Base-by-base conservation (phyloP, 352 stramenopile genomes). In the Globisporangium megalacanthum region DNA sequence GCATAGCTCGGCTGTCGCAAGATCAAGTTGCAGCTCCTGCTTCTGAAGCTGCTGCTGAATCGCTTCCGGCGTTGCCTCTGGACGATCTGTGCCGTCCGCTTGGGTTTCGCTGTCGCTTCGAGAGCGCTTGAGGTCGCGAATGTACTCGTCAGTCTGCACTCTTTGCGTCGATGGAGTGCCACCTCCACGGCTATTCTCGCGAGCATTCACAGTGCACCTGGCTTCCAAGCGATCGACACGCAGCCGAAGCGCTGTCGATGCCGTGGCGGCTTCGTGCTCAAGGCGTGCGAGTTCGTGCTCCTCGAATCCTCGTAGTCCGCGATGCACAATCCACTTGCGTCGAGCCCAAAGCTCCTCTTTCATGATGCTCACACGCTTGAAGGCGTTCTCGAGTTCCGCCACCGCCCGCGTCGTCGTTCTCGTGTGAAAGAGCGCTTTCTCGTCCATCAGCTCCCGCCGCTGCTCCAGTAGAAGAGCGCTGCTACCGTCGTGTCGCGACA, bases 291-390 rank as follows among this genome's bases (percentile, higher is more conserved):
- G 58, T 41, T 77, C 62, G 14, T 51, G 3, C 52, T 79, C 71
- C 47, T 75, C 66, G 20, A 72, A 69, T 4, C 62, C 22, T 3
- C 60, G 59, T 17, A 75, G 42, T 3, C 52, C 62, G 20, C 65
- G 63, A n/a, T 65, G 48, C 0, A 66, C 22, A n/a, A 79, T 74
- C 68, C 68, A 77, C 17, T 65, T 66, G 9, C 61, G 52, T 14
- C 49, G 58, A 3, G 60, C 62, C 71, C 68, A 79, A 8, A 79
- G 44, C 37, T 79, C 65, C 52, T 75, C 65, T 53, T 77, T 79
- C 71, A 75, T 77, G 25, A 73, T 71, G 42, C 68, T 66, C 25
- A 71, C 14, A 29, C 67, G 68, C 52, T 79, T 79, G 60, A 79
- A 77, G 22, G 61, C 20, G 22, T 77, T 79, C 19, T 77, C 66